Base-by-base conservation (phyloP, 495 filamentous ascomycete genomes). In the Hyaloscypha hepaticicola region DNA sequence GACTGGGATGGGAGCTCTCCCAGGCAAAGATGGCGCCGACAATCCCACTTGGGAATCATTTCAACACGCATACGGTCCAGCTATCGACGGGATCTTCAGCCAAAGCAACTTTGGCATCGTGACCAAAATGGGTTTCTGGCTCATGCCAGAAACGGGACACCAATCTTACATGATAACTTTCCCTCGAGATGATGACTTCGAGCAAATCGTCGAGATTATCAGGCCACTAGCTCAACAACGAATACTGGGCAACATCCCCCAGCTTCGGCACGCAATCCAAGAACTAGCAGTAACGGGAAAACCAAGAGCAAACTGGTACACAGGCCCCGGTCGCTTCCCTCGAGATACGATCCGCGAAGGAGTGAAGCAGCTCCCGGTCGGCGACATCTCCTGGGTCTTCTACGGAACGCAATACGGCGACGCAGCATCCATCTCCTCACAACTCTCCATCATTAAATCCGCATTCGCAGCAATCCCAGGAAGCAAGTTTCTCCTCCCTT, bases 211-310 rank as follows among this genome's bases (percentile, higher is more conserved):
- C 24, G 79, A 82, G 16, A 77, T 81, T 29, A 84, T 85, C 66
- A 76, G 82, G 5, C 83, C 83, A 1, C 74, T 86, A 5, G 74
- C 77, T 5, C 75, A 80, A 49, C 69, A 77, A 53, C 76, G 77
- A 59, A 82, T 86, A 48, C 75, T 87, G 33, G 79, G 82, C 53
- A 86, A 87, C 68, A 79, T 83, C 33, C 81, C 83, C 29, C 80
- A 84, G 63, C 72, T 86, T 8, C 79, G 83, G 7, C 79, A 84
- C 66, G 78, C 82, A 33, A 78, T 78, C 27, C 80, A 84, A 64
- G 74, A 75, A 25, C 69, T 82, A 34, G 81, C 80, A 21, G 77
- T 79, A 5, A 67, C 69, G 31, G 80, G 77, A 49, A 71, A 68
- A 25, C 77, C 80, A 51, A 77, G 80, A 62, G 75, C 76, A 29